Base-by-base conservation (phyloP, 306 rosid species). In the Fragaria vesca region DNA sequence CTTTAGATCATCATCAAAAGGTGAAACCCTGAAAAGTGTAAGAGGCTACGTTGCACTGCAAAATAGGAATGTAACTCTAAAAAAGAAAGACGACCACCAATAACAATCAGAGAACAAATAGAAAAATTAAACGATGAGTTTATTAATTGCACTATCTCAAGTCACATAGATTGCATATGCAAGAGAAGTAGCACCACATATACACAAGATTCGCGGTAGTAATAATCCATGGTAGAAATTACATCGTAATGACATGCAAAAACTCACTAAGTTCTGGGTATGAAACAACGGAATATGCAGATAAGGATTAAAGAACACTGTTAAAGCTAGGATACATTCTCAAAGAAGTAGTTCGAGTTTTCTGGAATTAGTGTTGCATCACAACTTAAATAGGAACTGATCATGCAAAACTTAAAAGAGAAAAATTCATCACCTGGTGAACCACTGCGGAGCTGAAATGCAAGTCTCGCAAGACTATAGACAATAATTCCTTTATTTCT, bases 381-480 rank as follows among this genome's bases (percentile, higher is more conserved):
- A 45, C 47, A 62, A 17, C 16, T 20, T 36, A 36, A 45, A 54
- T 54, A 48, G 13, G 20, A 42, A 72, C 13, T 50, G 15, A 74
- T 74, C 28, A 65, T 71, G 24, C 51, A 52, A 60, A 38, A 24
- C 65, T 78, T 67, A 38, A 71, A 38, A 46, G 40, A 46, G 57
- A 52, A 73, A 47, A 75, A 52, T 40, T 42, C n/a, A 90, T 74
- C 81, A 93, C 94, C 93, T 95, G 99, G 86, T 95, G 97, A 65
- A 95, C 97, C 83, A 95, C 99, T 21, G 97, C 99, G 24, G 97
- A 82, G 86, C 90, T 91, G 78, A 95, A 95, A 65, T 86, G 76
- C 80, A 95, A 90, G 84, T 86, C 97, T 81, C 75, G 84, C 85
- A 95, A 83, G 75, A 84, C 93, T 72, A 95, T 60, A 77, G 96